A percentile compares a stretch with the other conserved stretches of the same genome.
These are phyloP conservation scores for Besnoitia besnoiti DNA, from an alignment of 169 alveolate species.

Conservation along the genomic window DNA sequence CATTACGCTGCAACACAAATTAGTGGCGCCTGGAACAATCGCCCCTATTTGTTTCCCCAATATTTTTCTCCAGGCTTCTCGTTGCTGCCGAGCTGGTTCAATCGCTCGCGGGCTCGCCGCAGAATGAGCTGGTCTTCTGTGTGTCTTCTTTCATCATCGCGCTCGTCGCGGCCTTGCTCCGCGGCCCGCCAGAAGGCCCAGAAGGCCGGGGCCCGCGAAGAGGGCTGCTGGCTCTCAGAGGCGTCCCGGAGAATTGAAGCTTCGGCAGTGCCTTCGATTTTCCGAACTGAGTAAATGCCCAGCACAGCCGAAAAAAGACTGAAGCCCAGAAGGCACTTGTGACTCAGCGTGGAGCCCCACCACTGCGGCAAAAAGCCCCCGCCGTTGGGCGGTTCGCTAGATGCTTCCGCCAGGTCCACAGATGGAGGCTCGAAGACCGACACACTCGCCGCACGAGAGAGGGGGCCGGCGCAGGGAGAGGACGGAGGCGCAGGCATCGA, in stretches of 20 bases:
- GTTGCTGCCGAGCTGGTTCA: background rate
- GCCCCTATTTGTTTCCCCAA: background rate
- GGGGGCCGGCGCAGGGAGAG: background rate
- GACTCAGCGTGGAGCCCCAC: background rate
- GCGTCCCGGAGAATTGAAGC: background rate
- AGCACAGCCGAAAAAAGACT: background rate
- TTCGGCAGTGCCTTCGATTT: background rate
- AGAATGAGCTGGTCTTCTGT: background rate
- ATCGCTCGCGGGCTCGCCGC: background rate
- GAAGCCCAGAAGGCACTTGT: background rate
- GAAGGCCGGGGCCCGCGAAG: background rate
- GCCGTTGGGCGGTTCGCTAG: background rate
- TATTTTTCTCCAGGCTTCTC: background rate
- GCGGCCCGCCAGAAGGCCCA: background rate
- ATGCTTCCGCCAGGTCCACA: background rate
- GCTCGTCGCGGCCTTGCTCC: background rate
- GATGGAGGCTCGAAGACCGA: background rate
- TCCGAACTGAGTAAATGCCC: background rate
- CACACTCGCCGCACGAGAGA: background rate
- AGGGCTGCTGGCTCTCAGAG: background rate
- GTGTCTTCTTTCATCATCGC: background rate
- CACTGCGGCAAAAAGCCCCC: slow-evolving; percentile 16
- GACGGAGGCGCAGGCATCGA: background rate
- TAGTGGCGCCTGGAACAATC: too few relatives aligned
- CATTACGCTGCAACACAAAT: too few relatives aligned